Percentiles rank a stretch among this genome's conserved stretches.
phyloP scores from a whole-genome alignment of 257 asterid genomes.

The Mentha longifolia region DNA sequence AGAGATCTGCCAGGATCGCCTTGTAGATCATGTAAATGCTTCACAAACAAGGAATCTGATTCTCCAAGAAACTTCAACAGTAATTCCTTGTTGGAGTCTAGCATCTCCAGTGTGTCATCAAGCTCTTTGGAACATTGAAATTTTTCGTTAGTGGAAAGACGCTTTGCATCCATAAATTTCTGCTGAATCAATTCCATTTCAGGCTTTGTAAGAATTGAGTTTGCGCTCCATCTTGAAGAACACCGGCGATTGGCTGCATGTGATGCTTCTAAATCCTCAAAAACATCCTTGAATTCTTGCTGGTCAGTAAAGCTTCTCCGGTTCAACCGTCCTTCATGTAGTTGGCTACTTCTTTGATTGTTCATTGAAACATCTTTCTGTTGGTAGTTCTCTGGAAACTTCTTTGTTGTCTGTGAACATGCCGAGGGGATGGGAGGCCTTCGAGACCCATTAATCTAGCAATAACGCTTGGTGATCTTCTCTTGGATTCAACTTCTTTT shows the following conservation, averaged over 20 bases:
- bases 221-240: constrained; percentile 67
- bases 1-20: constrained; percentile 48
- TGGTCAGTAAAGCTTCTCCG: constrained; percentile 57
- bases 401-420: constrained; percentile 55
- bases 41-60: constrained; percentile 48
- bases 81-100: constrained; percentile 55
- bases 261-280: constrained; percentile 89
- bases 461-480: constrained; percentile 61
- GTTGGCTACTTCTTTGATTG: constrained; percentile 37
- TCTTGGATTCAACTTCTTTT: constrained; percentile 63
- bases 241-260: constrained; percentile 62
- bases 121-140: constrained; percentile 59
- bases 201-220: constrained; percentile 53
- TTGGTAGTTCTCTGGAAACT: constrained; percentile 49
- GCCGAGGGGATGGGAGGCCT: constrained; percentile 68
- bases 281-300: constrained; percentile 72
- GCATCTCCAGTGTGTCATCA: constrained; percentile 52
- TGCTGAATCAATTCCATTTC: constrained; percentile 60
- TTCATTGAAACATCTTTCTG: constrained; percentile 39
- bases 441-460: constrained; percentile 93
- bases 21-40: constrained; percentile 55
- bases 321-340: constrained; percentile 38
- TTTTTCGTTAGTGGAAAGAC: constrained; percentile 48
- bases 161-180: constrained; percentile 58
- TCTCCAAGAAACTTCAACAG: constrained; percentile 55